Evolutionary conservation across 257 asterid genomes (phyloP), one percentile per base, ranked within the genome.

Genomic region (Ajuga chamaepitys): DNA sequence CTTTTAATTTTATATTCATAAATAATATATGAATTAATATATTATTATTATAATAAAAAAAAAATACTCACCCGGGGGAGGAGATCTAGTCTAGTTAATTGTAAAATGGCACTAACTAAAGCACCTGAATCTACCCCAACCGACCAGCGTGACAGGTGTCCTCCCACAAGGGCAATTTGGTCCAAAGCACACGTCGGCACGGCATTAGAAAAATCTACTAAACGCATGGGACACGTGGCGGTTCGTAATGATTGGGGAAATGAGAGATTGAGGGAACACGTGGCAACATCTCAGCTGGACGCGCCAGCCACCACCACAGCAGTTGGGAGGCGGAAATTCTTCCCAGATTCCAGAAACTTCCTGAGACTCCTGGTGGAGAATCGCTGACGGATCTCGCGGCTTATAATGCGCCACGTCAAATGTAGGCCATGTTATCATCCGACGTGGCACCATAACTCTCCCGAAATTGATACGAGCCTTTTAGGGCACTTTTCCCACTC

Each of bases 331-430:
- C 37, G 55, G 75, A 77, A 76, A 45, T 65, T 67, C 75, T 37
- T 51, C 54, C n/a, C 32, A 30, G 55, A 77, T 82, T 82, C 88
- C 82, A 74, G 91, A 85, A 82, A 70, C 79, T 78, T 82, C 86
- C 60, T 58, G 62, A 13, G 48, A 78, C 69, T 70, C 63, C 77
- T 85, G 92, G 87, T 47, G 46, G 35, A 69, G 59, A 85, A 67
- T 76, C 32, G 34, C 51, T 41, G 17, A 37, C 1, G 3, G 18
- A 74, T 60, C 70, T 74, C 18, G 76, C 79, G 85, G 85, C 48
- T 59, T 34, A 38, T 0, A 4, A 18, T 2, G 17, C 22, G 78
- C 75, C 93, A 82, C 85, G 81, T 83, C 78, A 62, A 3, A 1
- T 2, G 30, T 0, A 7, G 41, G 63, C 79, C 85, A 85, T 72